Evolutionary conservation across 2,329 filamentous ascomycete genomes (phyloP), one percentile per base, ranked within the genome.

Genomic region (Pseudocercospora macadamiae): DNA sequence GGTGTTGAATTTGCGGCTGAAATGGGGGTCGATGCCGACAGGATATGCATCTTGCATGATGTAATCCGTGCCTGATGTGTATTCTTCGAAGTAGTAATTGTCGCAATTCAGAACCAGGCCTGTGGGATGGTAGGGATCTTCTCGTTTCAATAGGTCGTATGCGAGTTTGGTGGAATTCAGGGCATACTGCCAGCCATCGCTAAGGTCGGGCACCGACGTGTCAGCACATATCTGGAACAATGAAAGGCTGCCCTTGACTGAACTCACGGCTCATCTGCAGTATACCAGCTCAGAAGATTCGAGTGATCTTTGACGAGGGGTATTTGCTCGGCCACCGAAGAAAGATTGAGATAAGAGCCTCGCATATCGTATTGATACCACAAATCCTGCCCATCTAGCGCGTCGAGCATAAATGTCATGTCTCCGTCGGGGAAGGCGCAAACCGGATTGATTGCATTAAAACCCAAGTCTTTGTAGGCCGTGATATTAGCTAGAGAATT

Each of bases 91-190:
- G 71, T 86, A 80, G 72, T 84, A 87, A 72, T 87, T 81, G 55
- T 80, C 77, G 75, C 85, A 87, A 73, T 87, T 87, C 44, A 88
- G 77, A 1, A 81, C 81, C 3, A 86, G 74, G 1, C 80, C 81
- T 1, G 85, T 79, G 0, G 85, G 84, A 71, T 87, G 85, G 71
- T 87, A 87, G 0, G 82, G 82, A 70, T 88, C 85, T 1, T 86
- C 70, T 0, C 68, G 59, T 57, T 76, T 76, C 66, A 86, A 78
- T 4, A 77, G 67, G 30, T 76, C 67, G 65, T 81, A 78, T 0
- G 79, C 75, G 18, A 73, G 62, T 1, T 63, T 59, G 0, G 83
- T 78, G 0, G 76, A 76, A 58, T 81, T 75, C 55, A 86, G 77
- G 4, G 83, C 79, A 64, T 86, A 79, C 55, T 82, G 78, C 70